Base-by-base conservation (phyloP, 192 early-diverging fungal species). In the Dissophora ornata region DNA sequence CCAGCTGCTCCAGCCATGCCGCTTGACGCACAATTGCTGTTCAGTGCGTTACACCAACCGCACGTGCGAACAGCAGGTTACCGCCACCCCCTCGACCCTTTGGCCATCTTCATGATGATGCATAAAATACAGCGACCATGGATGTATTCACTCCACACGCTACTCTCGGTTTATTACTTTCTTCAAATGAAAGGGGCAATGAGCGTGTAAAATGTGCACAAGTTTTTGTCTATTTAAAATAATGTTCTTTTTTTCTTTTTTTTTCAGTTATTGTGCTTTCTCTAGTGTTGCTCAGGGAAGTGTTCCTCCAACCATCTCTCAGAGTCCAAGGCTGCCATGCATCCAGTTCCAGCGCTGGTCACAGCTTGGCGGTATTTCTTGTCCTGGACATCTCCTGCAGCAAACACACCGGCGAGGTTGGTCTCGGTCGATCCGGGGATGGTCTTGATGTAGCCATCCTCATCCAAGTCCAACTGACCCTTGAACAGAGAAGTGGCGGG, bases 361-460 rank as follows among this genome's bases (percentile, higher is more conserved):
- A 99, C 89, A 18, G 98, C 98, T 82, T 99, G 97, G 70, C 97
- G 93, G 84, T 99, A 99, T 24, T 79, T 89, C 81, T 91, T 92
- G 80, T 99, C 98, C 75, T 97, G 94, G 56, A 99, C 96, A 87
- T 99, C 98, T 69, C 98, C 97, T 29, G 92, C 93, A 50, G 97
- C 97, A 88, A 97, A 99, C 41, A 99, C 92, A 65, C 97, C 97
- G 62, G 86, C 84, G 42, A 99, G 69, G 71, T 86, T 96, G 60
- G 97, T 99, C 52, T 86, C 81, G 30, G 95, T 88, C 38, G 90
- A 87, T 30, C 91, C 93, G 33, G 93, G 92, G 47, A 85, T 83
- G 38, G 90, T 91, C 41, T 89, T 81, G 71, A 99, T 92, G 80
- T 99, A 99, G 62, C 95, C 94, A 62, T 90, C 91, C 55, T 89